Evolutionary conservation across 2,329 filamentous ascomycete genomes (phyloP).

Genomic region (Grosmannia clavigera): DNA sequence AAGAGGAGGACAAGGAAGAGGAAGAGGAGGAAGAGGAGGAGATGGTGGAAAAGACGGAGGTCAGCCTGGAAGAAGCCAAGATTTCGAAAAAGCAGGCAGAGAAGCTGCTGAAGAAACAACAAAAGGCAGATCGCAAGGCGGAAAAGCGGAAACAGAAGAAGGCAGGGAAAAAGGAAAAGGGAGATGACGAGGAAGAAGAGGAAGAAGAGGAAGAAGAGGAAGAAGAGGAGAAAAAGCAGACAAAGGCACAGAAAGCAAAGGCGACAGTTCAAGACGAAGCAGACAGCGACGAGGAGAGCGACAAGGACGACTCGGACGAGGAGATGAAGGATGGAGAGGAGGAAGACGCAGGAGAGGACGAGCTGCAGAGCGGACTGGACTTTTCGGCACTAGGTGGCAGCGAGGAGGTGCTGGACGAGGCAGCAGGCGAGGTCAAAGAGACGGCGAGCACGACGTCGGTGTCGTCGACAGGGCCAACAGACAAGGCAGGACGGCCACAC

Average conservation of each 20-base stretch:
- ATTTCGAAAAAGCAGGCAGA: conserved; percentile 37
- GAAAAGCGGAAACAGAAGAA: conserved; percentile 28
- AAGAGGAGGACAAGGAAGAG: conserved; percentile 13
- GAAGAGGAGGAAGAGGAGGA: conserved; percentile 12
- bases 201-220: conserved; percentile 17
- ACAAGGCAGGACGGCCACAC: conserved; percentile 43
- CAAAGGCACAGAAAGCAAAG: conserved; percentile 9
- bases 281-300: conserved; percentile 15
- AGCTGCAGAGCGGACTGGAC: conserved; percentile 29
- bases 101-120: conserved; percentile 35
- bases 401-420: conserved; percentile 34
- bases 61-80: conserved; percentile 11
- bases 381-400: conserved; percentile 30
- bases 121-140: conserved; percentile 37
- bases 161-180: conserved; percentile 23
- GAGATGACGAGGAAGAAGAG: conserved; percentile 30
- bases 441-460: conserved; percentile 48
- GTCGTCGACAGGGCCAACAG: conserved; percentile 49
- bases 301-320: conserved; percentile 48
- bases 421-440: conserved; percentile 23
- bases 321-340: conserved; percentile 26
- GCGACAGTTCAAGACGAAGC: conserved; percentile 5
- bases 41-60: conserved; percentile 14
- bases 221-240: conserved; percentile 12
- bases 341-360: conserved; percentile 45